Evolutionary conservation across 2,329 filamentous ascomycete genomes (phyloP), one percentile per base, ranked within the genome.

Genomic region (Exophiala aquamarina): DNA sequence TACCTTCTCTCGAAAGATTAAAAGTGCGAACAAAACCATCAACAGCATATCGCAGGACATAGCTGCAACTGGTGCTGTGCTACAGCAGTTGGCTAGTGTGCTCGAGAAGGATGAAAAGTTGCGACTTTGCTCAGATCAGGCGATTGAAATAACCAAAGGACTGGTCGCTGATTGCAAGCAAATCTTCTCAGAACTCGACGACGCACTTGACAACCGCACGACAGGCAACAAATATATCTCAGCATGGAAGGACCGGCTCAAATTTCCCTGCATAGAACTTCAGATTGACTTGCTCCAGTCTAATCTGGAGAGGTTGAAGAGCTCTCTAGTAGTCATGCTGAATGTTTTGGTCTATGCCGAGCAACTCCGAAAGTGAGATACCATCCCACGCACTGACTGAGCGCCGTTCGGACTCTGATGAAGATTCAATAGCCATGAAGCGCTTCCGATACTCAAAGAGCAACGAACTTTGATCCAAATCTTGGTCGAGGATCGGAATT

Each of bases 261-360:
- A 55, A 20, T 58, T 57, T 52, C 53, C 57, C 3, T 44, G 60
- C 26, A 45, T 59, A 11, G 55, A 61, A 43, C 42, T 46, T 3
- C 52, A 63, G 14, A 41, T 66, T 35, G 49, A 60, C 13, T 7
- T 61, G 3, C 44, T 66, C 13, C 43, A 53, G 8, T 44, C 49
- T 14, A 64, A 66, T 40, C 44, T 66, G 35, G 65, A 66, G 11
- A 54, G 58, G n/a, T 29, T 65, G 20, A 66, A 66, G 36, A 55
- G 49, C 6, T 65, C 59, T 9, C 49, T 65, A 44, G 21, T 59
- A n/a, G 39, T 67, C 18, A 57, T 66, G 57, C 37, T 65, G 11
- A 59, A 64, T 50, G 61, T 66, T 1, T 57, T 66, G 28, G 63
- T 59, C 23, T 64, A 64, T 45, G 63, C 63, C 11, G 58, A 55